phyloP scores from a whole-genome alignment of 148 eudicot genomes.

The Vaccinium myrtillus region DNA sequence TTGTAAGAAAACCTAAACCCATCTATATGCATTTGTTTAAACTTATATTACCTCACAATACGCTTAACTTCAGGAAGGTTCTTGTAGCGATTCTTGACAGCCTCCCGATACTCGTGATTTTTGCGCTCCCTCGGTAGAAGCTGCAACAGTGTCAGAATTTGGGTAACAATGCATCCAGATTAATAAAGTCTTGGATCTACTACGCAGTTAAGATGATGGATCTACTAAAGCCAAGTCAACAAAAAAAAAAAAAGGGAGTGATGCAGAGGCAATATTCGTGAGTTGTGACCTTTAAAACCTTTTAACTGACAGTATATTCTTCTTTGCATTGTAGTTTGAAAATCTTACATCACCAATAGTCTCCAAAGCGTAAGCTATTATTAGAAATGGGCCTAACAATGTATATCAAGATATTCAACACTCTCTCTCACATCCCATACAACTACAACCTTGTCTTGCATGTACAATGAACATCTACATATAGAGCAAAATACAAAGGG shows the following conservation, averaged over 20 bases:
- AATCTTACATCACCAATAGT: not conserved
- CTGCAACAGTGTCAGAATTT: constrained; percentile 41
- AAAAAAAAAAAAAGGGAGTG: not conserved
- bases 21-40: not conserved
- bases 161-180: not conserved
- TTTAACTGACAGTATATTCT: not conserved
- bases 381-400: not conserved
- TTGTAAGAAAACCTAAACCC: not conserved
- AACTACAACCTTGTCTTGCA: no score
- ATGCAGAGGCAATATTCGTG: not conserved
- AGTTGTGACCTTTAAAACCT: not conserved
- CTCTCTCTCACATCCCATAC: not conserved
- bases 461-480: not conserved
- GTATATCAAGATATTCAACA: not conserved
- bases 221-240: not conserved
- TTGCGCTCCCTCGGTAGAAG: constrained; percentile 85
- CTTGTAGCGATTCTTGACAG: constrained; percentile 79
- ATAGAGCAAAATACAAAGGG: not conserved
- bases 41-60: constrained; percentile 56
- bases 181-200: not conserved
- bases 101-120: constrained; percentile 77
- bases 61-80: constrained; percentile 87
- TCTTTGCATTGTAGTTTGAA: not conserved
- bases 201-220: not conserved
- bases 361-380: not conserved